Percentiles rank a stretch among this genome's conserved stretches.
phyloP scores from a whole-genome alignment of 371 early-diverging fungal genomes.

The Smittium mucronatum region DNA sequence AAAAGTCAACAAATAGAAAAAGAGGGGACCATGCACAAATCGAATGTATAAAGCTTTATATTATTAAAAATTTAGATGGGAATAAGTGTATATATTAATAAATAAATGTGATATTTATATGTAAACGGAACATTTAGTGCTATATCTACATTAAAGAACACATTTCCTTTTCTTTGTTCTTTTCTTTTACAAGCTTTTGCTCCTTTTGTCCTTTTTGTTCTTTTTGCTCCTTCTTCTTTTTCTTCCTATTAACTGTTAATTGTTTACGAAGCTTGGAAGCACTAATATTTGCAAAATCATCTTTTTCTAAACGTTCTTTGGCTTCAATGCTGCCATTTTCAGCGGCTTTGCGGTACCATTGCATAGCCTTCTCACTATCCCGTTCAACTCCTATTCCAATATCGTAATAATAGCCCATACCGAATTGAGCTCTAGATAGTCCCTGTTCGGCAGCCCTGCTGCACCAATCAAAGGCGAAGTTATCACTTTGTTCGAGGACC shows the following conservation, averaged over 20 bases:
- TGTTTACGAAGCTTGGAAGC: not conserved
- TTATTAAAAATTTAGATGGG: too few species aligned
- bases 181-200: not conserved
- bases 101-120: too few species aligned
- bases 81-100: too few species aligned
- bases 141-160: slow-evolving; percentile 7
- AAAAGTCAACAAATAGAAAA: too few species aligned
- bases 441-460: slow-evolving; percentile 66
- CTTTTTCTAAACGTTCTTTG: slow-evolving; percentile 31
- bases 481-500: slow-evolving; percentile 57
- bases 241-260: not conserved
- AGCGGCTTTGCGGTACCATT: slow-evolving; percentile 59
- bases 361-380: slow-evolving; percentile 51
- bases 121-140: too few species aligned
- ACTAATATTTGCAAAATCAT: slow-evolving; percentile 1
- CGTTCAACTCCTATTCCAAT: slow-evolving; percentile 63
- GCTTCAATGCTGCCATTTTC: slow-evolving; percentile 37
- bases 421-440: slow-evolving; percentile 80
- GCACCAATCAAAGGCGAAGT: slow-evolving; percentile 84
- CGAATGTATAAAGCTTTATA: too few species aligned
- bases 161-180: slow-evolving; percentile 7
- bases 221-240: not conserved
- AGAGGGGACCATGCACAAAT: too few species aligned
- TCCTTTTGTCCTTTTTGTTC: not conserved
- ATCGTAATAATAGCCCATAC: slow-evolving; percentile 87